These are phyloP conservation scores for Verticillium zaregamsianum DNA, from an alignment of 2,329 filamentous ascomycete genomes.

Conservation along the genomic window DNA sequence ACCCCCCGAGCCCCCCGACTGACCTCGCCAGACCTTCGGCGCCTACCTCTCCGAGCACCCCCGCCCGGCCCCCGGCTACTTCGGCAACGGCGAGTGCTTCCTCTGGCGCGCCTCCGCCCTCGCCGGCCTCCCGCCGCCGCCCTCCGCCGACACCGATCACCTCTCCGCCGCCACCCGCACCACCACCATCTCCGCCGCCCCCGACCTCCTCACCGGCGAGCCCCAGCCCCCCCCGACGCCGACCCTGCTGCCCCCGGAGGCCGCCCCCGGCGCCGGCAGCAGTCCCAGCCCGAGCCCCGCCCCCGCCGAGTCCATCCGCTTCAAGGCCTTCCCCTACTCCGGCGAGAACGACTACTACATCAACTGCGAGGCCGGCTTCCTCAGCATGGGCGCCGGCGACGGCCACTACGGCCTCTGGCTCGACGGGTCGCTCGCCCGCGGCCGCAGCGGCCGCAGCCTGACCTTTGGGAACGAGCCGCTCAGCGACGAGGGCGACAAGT, in stretches of 20 bases:
- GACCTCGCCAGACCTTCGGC: slow-evolving; percentile 64
- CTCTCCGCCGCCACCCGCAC: slow-evolving; percentile 29
- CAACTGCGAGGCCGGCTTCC: slow-evolving; percentile 78
- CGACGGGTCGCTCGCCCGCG: slow-evolving; percentile 77
- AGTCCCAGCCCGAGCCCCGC: slow-evolving; percentile 19
- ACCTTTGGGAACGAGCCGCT: slow-evolving; percentile 95
- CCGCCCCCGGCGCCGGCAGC: neutral
- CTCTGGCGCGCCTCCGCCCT: slow-evolving; percentile 59
- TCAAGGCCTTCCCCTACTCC: slow-evolving; percentile 96
- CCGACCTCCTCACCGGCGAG: neutral
- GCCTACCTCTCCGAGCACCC: slow-evolving; percentile 91
- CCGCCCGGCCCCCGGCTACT: slow-evolving; percentile 78
- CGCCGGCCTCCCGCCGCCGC: slow-evolving; percentile 47
- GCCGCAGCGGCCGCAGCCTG: slow-evolving; percentile 76
- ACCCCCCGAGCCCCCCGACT: too few species aligned
- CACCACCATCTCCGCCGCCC: slow-evolving; percentile 32
- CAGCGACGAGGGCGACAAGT: slow-evolving; percentile 89
- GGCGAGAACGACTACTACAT: slow-evolving; percentile 97
- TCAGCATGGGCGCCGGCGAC: slow-evolving; percentile 84
- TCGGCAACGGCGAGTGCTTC: slow-evolving; percentile 92
- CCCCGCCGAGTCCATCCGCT: slow-evolving; percentile 73
- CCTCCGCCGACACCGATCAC: slow-evolving; percentile 47
- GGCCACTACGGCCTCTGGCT: slow-evolving; percentile 94
- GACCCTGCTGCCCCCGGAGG: neutral
- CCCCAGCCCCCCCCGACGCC: slow-evolving; percentile 2